A percentile compares a stretch with the other conserved stretches of the same genome.
Conservation (phyloP, 768 basidiomycete genomes). For the Auricularia sp. region DNA sequence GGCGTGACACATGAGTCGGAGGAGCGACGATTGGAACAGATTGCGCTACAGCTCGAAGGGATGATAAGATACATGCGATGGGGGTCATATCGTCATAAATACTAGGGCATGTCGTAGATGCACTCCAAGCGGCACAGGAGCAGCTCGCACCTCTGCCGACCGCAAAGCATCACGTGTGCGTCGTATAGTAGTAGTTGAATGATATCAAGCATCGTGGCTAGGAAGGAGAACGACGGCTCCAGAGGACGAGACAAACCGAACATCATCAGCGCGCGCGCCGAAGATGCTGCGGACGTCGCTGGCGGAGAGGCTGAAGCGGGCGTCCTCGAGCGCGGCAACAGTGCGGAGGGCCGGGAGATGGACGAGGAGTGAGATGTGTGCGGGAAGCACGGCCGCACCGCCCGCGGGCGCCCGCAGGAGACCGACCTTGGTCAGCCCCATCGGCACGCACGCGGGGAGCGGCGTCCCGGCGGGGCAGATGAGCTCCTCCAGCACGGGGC, state of each 20-base stretch:
- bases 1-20: too few relatives aligned
- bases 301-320: neutral
- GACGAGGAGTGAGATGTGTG: neutral
- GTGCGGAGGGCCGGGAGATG: neutral
- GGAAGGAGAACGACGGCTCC: neutral
- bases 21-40: too few relatives aligned
- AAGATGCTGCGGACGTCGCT: neutral
- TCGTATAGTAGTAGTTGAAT: too few relatives aligned
- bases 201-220: neutral
- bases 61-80: too few relatives aligned
- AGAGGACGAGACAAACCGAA: neutral
- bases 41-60: too few relatives aligned
- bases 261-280: neutral
- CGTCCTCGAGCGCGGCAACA: neutral
- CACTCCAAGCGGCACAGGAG: too few relatives aligned
- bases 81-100: too few relatives aligned
- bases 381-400: neutral
- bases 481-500: neutral
- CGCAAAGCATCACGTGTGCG: too few relatives aligned
- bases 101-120: too few relatives aligned
- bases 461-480: neutral
- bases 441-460: neutral
- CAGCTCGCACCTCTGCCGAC: too few relatives aligned
- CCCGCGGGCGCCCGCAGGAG: neutral
- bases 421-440: neutral